Base-by-base conservation (phyloP, 2,329 filamentous ascomycete genomes). In the Botryotinia narcissicola region DNA sequence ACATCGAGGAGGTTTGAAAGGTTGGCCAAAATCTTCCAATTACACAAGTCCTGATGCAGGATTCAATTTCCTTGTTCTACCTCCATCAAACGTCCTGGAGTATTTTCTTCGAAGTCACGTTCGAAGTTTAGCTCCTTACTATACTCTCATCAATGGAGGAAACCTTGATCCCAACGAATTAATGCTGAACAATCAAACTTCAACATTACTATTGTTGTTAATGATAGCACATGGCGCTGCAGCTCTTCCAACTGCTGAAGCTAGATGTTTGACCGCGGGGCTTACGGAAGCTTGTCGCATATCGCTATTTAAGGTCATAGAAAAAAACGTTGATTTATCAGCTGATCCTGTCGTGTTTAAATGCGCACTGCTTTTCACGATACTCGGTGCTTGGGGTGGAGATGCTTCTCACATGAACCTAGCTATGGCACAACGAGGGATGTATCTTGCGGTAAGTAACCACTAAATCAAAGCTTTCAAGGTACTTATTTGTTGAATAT, bases 341-440 rank as follows among this genome's bases (percentile, higher is more conserved):
- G 87, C 89, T 1, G 90, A 93, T 78, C 88, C 88, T 0, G 86
- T 88, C 4, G 87, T 91, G 0, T 84, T 93, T 62, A 87, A 90
- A 57, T 90, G 89, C 66, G 90, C 90, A 0, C 83, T 93, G 20
- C 85, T 93, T 4, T 92, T 92, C 80, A 91, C 88, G 2, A 86
- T 90, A 1, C 85, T 92, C 40, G 91, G 90, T 12, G 89, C 89
- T 1, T 93, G 91, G 91, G 91, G 90, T 79, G 91, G 91, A 63
- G 91, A 93, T 81, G 92, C 92, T 82, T 92, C 91, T 90, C 89
- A 92, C 76, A 93, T 92, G 90, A 90, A 93, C 78, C 92, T 92
- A 76, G 88, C 90, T 60, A 92, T 92, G 89, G 90, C 91, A 44
- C 91, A 92, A 81, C 86, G 90, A 66, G 89, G 89, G 73, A 92